A percentile compares a stretch with the other conserved stretches of the same genome.
These are phyloP conservation scores for Parsonsia alboflavescens DNA, from an alignment of 257 asterid genomes.

Conservation along the genomic window DNA sequence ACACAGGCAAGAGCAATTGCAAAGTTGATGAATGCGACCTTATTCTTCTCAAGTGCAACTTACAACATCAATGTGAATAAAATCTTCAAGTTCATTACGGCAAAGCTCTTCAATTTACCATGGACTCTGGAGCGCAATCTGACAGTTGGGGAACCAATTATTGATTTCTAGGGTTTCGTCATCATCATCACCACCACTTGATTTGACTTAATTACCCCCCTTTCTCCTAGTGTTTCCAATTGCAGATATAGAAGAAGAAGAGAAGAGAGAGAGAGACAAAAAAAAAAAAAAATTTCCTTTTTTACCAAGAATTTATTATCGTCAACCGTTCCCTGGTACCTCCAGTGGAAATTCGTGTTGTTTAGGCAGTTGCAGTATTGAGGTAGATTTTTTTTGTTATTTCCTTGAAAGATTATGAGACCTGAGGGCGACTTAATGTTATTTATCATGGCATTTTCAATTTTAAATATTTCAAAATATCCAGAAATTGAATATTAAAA, in stretches of 20 bases:
- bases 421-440: too few relatives aligned
- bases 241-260: constrained; percentile 17
- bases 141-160: constrained; percentile 81
- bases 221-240: neutral
- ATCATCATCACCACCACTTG: neutral
- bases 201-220: neutral
- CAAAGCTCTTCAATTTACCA: constrained; percentile 68
- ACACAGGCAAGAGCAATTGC: constrained; percentile 87
- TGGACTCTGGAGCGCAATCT: constrained; percentile 83
- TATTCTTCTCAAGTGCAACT: constrained; percentile 81
- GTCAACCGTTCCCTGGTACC: constrained; percentile 41
- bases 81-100: constrained; percentile 80
- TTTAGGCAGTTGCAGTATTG: neutral
- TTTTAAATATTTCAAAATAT: too few relatives aligned
- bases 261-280: too few relatives aligned
- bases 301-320: constrained; percentile 5
- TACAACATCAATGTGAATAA: constrained; percentile 87
- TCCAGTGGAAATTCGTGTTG: constrained; percentile 21
- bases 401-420: neutral
- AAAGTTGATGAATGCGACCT: constrained; percentile 67
- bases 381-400: neutral
- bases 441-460: too few relatives aligned
- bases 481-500: too few relatives aligned
- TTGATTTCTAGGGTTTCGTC: constrained; percentile 53
- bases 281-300: neutral